Evolutionary conservation across 257 asterid genomes (phyloP), one percentile per base, ranked within the genome.

Genomic region (Solanum lycopersicoides): DNA sequence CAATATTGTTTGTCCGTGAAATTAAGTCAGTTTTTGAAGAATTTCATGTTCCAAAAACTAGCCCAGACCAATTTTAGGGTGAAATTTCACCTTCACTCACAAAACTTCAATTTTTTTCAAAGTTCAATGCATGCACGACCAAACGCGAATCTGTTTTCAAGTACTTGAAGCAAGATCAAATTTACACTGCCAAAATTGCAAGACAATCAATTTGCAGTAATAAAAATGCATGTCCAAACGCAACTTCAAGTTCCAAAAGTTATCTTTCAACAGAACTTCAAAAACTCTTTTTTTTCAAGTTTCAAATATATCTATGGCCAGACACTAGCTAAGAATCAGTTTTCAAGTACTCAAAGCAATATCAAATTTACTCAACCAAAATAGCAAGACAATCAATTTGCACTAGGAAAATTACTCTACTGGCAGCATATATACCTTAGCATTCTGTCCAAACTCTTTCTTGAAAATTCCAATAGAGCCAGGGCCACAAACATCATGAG

Each of bases 401-500:
- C 84, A 79, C 25, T 9, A 45, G 8, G 47, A 47, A 5, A 44
- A 9, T 75, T 79, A 79, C 28, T 28, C 66, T 16, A 82, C 9
- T 82, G 30, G 41, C 21, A 86, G 12, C 44, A 88, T 11, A 56
- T 12, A 25, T 92, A 97, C 99, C 99, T 95, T 97, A 4, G 99
- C 99, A 90, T 97, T 89, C 90, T 95, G 88, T 16, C 99, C 99
- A 88, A 97, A 97, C 91, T 97, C 99, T 86, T 87, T 94, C 96
- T 97, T 95, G 93, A 96, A 97, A 86, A 94, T 97, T 66, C 97
- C 99, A 86, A 94, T 88, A 37, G 94, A 65, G 91, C 95, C 96
- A 56, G 99, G 99, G 82, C 99, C 99, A 89, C 99, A 95, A 73
- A 97, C 99, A 86, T 97, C 99, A 88, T 96, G 99, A 11, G 99